Conservation (phyloP, 2,329 filamentous ascomycete species). For the Byssochlamys sp. region DNA sequence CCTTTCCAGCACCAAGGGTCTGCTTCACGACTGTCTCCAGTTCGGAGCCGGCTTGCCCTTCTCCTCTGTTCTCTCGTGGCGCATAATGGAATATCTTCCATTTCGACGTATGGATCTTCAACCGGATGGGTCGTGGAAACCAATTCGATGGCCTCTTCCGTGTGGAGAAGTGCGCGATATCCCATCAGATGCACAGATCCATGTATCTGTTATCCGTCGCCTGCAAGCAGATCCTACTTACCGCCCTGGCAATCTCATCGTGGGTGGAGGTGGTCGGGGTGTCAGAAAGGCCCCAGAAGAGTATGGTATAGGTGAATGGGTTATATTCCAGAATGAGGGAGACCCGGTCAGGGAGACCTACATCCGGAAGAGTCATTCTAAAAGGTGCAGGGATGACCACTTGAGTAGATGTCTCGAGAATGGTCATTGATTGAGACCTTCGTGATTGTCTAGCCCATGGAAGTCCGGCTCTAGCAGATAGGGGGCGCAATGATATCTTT, state of each 20-base stretch:
- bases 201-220: slow-evolving; percentile 63
- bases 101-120: slow-evolving; percentile 73
- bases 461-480: not conserved
- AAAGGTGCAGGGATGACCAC: slow-evolving; percentile 19
- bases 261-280: slow-evolving; percentile 68
- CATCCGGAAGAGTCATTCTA: slow-evolving; percentile 36
- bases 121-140: slow-evolving; percentile 63
- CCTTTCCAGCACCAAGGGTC: slow-evolving; percentile 43
- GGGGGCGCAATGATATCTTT: not conserved
- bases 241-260: slow-evolving; percentile 67
- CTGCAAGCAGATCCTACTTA: slow-evolving; percentile 57
- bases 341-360: slow-evolving; percentile 62
- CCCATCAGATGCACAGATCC: slow-evolving; percentile 58
- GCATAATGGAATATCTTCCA: slow-evolving; percentile 70
- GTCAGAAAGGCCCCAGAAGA: slow-evolving; percentile 51
- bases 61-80: slow-evolving; percentile 57
- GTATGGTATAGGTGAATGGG: slow-evolving; percentile 64
- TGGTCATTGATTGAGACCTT: not conserved
- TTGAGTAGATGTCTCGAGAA: slow-evolving; percentile 2
- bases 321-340: slow-evolving; percentile 53
- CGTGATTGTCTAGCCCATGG: not conserved
- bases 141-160: slow-evolving; percentile 70
- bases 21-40: slow-evolving; percentile 62
- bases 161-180: slow-evolving; percentile 70
- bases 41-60: slow-evolving; percentile 51